A percentile compares a stretch with the other conserved stretches of the same genome.
phyloP scores from a whole-genome alignment of 83 land plant species.

The Picea abies region DNA sequence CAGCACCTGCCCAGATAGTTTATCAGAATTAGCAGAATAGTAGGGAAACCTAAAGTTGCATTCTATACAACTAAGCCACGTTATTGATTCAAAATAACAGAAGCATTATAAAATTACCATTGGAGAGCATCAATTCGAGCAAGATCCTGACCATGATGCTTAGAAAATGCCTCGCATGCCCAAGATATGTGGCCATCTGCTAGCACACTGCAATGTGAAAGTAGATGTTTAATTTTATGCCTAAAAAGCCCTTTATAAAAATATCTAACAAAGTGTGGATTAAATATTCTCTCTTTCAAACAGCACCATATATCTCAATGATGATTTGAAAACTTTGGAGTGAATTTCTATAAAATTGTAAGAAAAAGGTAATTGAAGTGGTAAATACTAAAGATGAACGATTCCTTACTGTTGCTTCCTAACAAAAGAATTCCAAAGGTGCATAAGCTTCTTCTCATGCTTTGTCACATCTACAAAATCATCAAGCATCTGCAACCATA shows the following conservation, averaged over 20 bases:
- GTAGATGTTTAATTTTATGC: not conserved
- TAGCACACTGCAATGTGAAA: constrained; percentile 65
- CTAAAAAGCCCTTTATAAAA: not conserved
- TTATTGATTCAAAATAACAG: constrained; percentile 1
- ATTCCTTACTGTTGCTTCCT: constrained; percentile 80
- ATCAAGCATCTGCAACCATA: constrained; percentile 87
- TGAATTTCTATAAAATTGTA: constrained; percentile 11
- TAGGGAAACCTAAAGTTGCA: not conserved
- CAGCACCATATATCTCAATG: not conserved
- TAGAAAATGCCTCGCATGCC: constrained; percentile 94
- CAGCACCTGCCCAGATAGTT: constrained; percentile 59
- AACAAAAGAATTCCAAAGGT: constrained; percentile 88
- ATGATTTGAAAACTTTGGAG: no score
- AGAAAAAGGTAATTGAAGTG: not conserved
- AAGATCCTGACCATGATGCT: constrained; percentile 68
- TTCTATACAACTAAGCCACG: constrained; percentile 1
- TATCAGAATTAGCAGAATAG: not conserved
- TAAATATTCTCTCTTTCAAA: not conserved
- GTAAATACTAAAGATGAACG: no score
- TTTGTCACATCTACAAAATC: constrained; percentile 96
- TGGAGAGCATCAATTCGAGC: constrained; percentile 46
- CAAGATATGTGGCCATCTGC: constrained; percentile 98
- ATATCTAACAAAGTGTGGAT: not conserved
- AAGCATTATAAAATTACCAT: constrained; percentile 46
- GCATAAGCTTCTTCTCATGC: constrained; percentile 97